Evolutionary conservation across 352 stramenopile genomes (phyloP).

Genomic region (Sclerospora graminicola): DNA sequence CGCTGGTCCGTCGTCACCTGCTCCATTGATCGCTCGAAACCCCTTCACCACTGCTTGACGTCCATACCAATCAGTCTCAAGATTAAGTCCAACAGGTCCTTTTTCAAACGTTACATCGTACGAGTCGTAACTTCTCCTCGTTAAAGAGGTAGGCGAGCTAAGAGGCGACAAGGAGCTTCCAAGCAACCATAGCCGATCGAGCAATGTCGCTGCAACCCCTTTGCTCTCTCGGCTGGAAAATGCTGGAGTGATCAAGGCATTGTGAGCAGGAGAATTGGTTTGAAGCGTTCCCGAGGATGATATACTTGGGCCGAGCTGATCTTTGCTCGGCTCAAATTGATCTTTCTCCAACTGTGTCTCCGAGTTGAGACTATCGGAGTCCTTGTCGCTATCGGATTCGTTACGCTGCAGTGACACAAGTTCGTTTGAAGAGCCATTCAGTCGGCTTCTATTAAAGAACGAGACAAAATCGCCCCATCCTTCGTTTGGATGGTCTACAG

Average conservation of each 20-base stretch:
- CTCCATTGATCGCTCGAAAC: slow-evolving; percentile 36
- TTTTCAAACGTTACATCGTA: slow-evolving; percentile 60
- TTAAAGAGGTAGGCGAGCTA: background rate
- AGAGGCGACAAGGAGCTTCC: slow-evolving; percentile 8
- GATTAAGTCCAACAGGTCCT: slow-evolving; percentile 49
- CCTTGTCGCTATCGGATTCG: slow-evolving; percentile 1
- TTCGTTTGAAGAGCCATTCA: background rate
- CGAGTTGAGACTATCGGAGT: slow-evolving; percentile 5
- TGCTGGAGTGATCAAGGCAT: slow-evolving; percentile 23
- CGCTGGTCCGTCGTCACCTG: slow-evolving; percentile 36
- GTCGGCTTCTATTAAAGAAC: slow-evolving; percentile 10
- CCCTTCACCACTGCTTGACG: slow-evolving; percentile 64
- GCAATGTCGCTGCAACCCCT: slow-evolving; percentile 11
- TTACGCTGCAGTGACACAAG: background rate
- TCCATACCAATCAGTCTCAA: slow-evolving; percentile 70
- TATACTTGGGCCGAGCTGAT: slow-evolving; percentile 4
- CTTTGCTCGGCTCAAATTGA: slow-evolving; percentile 3
- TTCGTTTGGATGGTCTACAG: slow-evolving; percentile 21
- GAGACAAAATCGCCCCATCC: slow-evolving; percentile 61
- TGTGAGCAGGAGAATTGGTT: no score
- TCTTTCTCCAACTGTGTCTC: slow-evolving; percentile 6
- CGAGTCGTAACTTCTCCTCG: slow-evolving; percentile 43
- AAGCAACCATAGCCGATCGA: slow-evolving; percentile 5
- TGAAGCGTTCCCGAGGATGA: background rate
- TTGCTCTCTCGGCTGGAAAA: slow-evolving; percentile 46